A percentile compares a stretch with the other conserved stretches of the same genome.
Evolutionary conservation across 495 filamentous ascomycete genomes (phyloP).

Genomic region (Aspergillus panamensis): DNA sequence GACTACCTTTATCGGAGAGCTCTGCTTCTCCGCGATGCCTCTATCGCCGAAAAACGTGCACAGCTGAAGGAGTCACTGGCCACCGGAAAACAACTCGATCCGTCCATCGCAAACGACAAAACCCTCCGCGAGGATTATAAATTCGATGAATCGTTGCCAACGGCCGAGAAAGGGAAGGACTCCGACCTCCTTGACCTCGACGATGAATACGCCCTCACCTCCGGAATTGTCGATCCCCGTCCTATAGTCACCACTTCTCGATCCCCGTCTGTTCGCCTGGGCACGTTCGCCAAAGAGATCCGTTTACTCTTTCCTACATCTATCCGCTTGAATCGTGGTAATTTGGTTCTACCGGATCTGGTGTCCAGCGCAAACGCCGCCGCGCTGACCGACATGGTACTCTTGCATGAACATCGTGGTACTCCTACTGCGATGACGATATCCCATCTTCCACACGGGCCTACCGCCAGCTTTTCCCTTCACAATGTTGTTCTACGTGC

Average conservation of each 20-base stretch:
- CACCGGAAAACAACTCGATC: slow-evolving; percentile 77
- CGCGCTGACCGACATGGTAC: slow-evolving; percentile 76
- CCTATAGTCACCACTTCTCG: slow-evolving; percentile 90
- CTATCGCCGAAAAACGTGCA: slow-evolving; percentile 84
- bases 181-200: slow-evolving; percentile 66
- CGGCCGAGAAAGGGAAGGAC: slow-evolving; percentile 51
- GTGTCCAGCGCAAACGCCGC: slow-evolving; percentile 75
- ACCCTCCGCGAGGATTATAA: slow-evolving; percentile 82
- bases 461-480: slow-evolving; percentile 84
- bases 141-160: slow-evolving; percentile 77
- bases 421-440: slow-evolving; percentile 88
- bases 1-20: slow-evolving; percentile 91
- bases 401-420: slow-evolving; percentile 92
- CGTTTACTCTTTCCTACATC: slow-evolving; percentile 84
- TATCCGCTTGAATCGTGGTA: slow-evolving; percentile 89
- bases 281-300: slow-evolving; percentile 93
- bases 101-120: slow-evolving; percentile 86
- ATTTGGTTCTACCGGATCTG: slow-evolving; percentile 79
- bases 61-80: slow-evolving; percentile 84
- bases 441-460: slow-evolving; percentile 88
- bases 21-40: slow-evolving; percentile 80
- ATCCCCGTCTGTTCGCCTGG: slow-evolving; percentile 78
- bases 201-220: slow-evolving; percentile 88
- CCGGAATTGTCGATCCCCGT: slow-evolving; percentile 79
- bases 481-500: slow-evolving; percentile 93